Conservation (phyloP, 2,329 filamentous ascomycete species). For the Lachnellula suecica region DNA sequence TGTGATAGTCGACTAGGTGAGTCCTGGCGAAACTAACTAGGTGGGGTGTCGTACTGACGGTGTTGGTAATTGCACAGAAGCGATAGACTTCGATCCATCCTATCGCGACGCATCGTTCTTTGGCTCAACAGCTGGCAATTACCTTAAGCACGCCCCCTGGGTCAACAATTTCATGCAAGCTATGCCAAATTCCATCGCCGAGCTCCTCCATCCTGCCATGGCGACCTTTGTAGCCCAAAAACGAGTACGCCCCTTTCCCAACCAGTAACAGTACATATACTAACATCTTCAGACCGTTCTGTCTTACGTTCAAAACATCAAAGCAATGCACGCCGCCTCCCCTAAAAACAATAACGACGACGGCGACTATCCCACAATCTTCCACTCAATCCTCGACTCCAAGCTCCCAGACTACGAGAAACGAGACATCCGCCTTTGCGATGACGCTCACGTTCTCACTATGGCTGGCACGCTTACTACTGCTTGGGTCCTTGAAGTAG, state of each 20-base stretch:
- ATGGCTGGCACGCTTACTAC: conserved; percentile 39
- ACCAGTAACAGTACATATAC: neutral
- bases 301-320: conserved; percentile 34
- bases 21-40: neutral
- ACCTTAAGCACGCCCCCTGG: conserved; percentile 17
- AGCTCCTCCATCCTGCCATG: conserved; percentile 8
- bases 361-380: conserved; percentile 16
- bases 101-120: conserved; percentile 19
- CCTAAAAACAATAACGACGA: no score
- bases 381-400: conserved; percentile 14
- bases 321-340: conserved; percentile 25
- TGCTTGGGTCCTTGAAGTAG: conserved; percentile 33
- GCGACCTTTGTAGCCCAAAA: conserved; percentile 11
- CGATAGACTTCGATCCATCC: conserved; percentile 18
- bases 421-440: conserved; percentile 26
- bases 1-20: conserved; percentile 7
- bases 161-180: conserved; percentile 15
- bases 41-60: neutral
- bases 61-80: conserved; percentile 6
- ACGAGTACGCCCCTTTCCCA: conserved; percentile 1
- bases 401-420: conserved; percentile 34
- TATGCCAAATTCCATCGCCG: conserved; percentile 11
- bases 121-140: conserved; percentile 10
- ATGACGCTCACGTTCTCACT: conserved; percentile 27
- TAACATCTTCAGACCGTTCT: conserved; percentile 16